phyloP scores from a whole-genome alignment of 176 grass and related monocot genomes.

The Secale cereale region DNA sequence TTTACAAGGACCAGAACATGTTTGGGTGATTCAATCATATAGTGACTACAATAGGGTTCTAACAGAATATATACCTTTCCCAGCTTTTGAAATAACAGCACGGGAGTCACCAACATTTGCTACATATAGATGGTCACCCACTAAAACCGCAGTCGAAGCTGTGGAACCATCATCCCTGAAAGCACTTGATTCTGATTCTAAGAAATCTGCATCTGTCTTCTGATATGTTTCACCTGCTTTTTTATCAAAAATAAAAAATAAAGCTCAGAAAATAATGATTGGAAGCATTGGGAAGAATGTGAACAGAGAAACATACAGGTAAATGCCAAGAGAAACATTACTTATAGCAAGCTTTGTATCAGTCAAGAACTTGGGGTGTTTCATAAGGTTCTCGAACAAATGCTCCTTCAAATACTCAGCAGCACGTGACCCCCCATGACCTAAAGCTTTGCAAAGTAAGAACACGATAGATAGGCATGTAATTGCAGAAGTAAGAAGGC shows the following conservation, averaged over 20 bases:
- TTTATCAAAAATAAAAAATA: conserved; percentile 15
- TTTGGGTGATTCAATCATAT: background rate
- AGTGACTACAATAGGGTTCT: background rate
- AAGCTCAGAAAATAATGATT: conserved; percentile 24
- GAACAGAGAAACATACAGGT: conserved; percentile 12
- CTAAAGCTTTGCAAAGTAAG: conserved; percentile 40
- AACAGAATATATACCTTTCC: conserved; percentile 65
- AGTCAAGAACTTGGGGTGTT: conserved; percentile 82
- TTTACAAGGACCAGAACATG: background rate
- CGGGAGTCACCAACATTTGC: conserved; percentile 98
- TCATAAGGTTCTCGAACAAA: conserved; percentile 90
- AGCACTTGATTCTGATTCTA: conserved; percentile 65
- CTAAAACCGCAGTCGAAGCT: conserved; percentile 86
- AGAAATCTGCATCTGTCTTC: conserved; percentile 83
- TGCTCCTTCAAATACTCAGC: conserved; percentile 89
- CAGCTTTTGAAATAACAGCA: conserved; percentile 83
- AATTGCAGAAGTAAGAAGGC: background rate
- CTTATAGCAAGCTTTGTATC: conserved; percentile 92
- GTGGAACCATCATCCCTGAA: conserved; percentile 95
- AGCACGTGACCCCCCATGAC: conserved; percentile 87
- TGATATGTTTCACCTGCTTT: conserved; percentile 78
- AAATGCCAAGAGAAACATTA: conserved; percentile 34
- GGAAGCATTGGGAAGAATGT: background rate
- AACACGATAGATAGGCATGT: conserved; percentile 22
- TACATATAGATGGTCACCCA: conserved; percentile 81